phyloP scores from a whole-genome alignment of 192 early-diverging fungal genomes.

The Pecoramyces ruminantium region DNA sequence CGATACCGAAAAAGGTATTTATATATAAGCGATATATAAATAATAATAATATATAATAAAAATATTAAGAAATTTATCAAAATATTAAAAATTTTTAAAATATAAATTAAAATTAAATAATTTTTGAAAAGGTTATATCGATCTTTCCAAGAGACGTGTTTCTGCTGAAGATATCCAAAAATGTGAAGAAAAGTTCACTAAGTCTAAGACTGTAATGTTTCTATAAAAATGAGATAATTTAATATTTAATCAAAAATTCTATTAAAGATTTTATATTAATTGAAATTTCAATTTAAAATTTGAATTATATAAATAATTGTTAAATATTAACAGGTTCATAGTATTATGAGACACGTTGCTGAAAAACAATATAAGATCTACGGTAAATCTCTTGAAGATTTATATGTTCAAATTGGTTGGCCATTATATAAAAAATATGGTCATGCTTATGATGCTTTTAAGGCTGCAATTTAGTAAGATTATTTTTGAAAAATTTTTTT shows the following conservation, averaged over 20 bases:
- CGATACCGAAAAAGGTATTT: slow-evolving; percentile 81
- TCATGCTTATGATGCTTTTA: slow-evolving; percentile 95
- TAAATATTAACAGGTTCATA: slow-evolving; percentile 28
- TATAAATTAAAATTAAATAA: neutral
- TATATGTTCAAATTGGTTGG: slow-evolving; percentile 79
- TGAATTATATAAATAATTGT: too few species aligned
- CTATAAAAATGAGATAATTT: neutral
- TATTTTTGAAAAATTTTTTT: too few species aligned
- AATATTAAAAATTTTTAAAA: neutral
- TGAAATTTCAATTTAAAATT: too few species aligned
- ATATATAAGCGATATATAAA: too few species aligned
- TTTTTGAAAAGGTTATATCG: slow-evolving; percentile 70
- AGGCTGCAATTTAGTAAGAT: slow-evolving; percentile 66
- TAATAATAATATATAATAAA: too few species aligned
- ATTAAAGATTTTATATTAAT: too few species aligned
- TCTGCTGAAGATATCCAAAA: slow-evolving; percentile 70
- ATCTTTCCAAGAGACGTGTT: slow-evolving; percentile 88
- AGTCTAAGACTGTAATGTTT: slow-evolving; percentile 58
- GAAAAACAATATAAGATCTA: slow-evolving; percentile 39
- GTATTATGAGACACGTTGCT: slow-evolving; percentile 75
- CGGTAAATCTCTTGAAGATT: slow-evolving; percentile 36
- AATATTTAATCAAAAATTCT: too few species aligned
- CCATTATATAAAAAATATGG: slow-evolving; percentile 89
- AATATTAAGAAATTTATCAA: too few species aligned
- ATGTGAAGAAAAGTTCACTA: slow-evolving; percentile 86